phyloP scores from a whole-genome alignment of 2,329 filamentous ascomycete genomes.

The Diaporthe citrichinensis region DNA sequence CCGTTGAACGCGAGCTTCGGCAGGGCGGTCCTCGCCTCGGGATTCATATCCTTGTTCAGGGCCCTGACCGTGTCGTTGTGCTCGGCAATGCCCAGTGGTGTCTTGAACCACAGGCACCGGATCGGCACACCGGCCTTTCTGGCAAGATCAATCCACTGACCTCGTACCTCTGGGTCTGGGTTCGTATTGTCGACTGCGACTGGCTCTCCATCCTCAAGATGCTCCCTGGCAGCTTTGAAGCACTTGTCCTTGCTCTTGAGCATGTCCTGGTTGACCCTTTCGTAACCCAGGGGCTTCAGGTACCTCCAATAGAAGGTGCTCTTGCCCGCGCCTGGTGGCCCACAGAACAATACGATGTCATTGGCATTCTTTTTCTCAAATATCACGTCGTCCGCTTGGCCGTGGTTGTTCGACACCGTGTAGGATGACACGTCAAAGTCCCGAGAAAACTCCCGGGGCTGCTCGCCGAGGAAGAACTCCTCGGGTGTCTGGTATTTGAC shows the following conservation, averaged over 20 bases:
- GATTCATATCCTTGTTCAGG: conserved; percentile 80
- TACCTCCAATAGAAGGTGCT: conserved; percentile 89
- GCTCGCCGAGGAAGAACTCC: conserved; percentile 85
- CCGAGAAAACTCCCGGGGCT: conserved; percentile 75
- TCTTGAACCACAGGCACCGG: conserved; percentile 88
- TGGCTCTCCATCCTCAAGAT: conserved; percentile 75
- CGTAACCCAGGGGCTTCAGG: conserved; percentile 83
- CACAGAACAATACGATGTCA: conserved; percentile 89
- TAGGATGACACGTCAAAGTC: conserved; percentile 79
- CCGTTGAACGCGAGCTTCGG: conserved; percentile 85
- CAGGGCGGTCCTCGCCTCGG: conserved; percentile 80
- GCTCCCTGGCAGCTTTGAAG: conserved; percentile 78
- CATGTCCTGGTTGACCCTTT: conserved; percentile 90
- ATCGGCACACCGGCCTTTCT: conserved; percentile 79
- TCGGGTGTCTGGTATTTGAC: conserved; percentile 89
- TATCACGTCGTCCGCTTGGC: conserved; percentile 53
- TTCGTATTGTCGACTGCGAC: conserved; percentile 97
- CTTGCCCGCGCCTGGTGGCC: conserved; percentile 91
- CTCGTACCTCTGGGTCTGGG: conserved; percentile 81
- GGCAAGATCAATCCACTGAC: conserved; percentile 84
- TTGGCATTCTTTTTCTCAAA: conserved; percentile 73
- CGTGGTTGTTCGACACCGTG: conserved; percentile 54
- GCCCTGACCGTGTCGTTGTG: conserved; percentile 92
- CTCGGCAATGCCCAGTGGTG: conserved; percentile 76
- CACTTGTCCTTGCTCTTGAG: conserved; percentile 80